A percentile compares a stretch with the other conserved stretches of the same genome.
phyloP scores from a whole-genome alignment of 257 asterid species.

The Parsonsia alboflavescens region DNA sequence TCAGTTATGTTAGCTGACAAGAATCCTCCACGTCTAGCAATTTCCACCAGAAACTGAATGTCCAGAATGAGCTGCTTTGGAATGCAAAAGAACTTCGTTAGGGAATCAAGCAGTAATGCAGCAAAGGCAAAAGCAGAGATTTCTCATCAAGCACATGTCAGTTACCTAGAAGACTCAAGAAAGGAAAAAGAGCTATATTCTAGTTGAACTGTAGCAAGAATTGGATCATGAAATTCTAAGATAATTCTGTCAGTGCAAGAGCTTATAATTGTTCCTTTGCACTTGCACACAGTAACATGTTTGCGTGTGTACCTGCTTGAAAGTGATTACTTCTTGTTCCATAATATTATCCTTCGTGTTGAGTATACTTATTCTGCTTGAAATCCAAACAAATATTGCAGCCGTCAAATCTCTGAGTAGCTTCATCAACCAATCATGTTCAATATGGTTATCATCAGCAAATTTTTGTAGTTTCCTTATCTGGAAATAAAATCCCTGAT shows the following conservation, averaged over 20 bases:
- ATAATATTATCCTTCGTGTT: conserved; percentile 21
- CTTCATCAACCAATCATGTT: conserved; percentile 39
- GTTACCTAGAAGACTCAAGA: not conserved
- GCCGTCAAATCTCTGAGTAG: conserved; percentile 49
- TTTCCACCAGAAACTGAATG: conserved; percentile 59
- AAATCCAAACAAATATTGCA: conserved; percentile 38
- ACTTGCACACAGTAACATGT: too few relatives aligned
- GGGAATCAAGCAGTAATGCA: not conserved
- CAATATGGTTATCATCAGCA: conserved; percentile 40
- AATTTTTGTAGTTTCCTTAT: conserved; percentile 54
- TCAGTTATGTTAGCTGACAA: conserved; percentile 31
- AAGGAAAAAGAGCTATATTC: not conserved
- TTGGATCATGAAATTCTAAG: not conserved
- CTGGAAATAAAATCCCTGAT: conserved; percentile 57
- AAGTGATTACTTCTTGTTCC: conserved; percentile 22
- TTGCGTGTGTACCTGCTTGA: conserved; percentile 45
- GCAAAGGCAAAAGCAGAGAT: not conserved
- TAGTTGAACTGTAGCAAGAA: not conserved
- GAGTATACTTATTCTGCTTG: conserved; percentile 30
- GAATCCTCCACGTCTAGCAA: conserved; percentile 53
- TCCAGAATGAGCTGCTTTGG: conserved; percentile 50
- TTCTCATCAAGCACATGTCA: not conserved
- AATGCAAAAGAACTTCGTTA: conserved; percentile 7
- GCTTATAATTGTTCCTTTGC: not conserved
- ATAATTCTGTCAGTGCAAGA: not conserved